Percentiles rank a stretch among this genome's conserved stretches.
Conservation (phyloP, 139 green algal genomes). For the Pleodorina starrii region DNA sequence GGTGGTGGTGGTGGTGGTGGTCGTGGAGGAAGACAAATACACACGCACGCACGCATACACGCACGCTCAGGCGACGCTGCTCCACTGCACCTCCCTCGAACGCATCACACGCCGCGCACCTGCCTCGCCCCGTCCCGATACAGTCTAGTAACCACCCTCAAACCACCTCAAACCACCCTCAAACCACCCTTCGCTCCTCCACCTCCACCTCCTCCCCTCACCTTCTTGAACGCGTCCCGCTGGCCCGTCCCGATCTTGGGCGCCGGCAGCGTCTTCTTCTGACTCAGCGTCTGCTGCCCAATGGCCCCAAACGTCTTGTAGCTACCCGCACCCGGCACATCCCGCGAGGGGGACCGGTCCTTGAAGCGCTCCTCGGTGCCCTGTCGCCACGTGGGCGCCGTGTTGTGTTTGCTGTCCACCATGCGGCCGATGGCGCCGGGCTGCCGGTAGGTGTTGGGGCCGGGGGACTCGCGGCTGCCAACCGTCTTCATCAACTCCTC, state of each 20-base stretch:
- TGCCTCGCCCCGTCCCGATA: too few relatives aligned
- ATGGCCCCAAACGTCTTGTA: conserved; percentile 65
- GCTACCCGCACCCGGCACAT: conserved; percentile 68
- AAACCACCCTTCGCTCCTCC: too few relatives aligned
- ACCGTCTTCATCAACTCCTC: conserved; percentile 76
- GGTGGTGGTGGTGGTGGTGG: too few relatives aligned
- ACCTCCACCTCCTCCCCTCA: too few relatives aligned
- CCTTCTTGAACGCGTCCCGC: conserved; percentile 71
- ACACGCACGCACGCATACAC: too few relatives aligned
- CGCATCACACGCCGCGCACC: too few relatives aligned
- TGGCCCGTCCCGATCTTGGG: conserved; percentile 70
- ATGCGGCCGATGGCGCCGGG: conserved; percentile 62
- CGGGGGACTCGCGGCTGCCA: conserved; percentile 56
- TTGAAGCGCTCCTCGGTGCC: conserved; percentile 62
- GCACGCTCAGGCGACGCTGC: too few relatives aligned
- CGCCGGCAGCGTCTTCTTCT: conserved; percentile 71
- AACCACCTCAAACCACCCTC: too few relatives aligned
- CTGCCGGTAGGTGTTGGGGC: conserved; percentile 66
- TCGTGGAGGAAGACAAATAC: too few relatives aligned
- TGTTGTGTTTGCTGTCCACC: conserved; percentile 56
- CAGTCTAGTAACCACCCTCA: too few relatives aligned
- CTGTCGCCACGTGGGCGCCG: conserved; percentile 50
- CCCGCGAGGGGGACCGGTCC: conserved; percentile 33
- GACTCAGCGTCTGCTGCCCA: conserved; percentile 67
- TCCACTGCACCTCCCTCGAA: too few relatives aligned